Conservation (phyloP, 805 yeast genomes). For the Candida multigemmis region DNA sequence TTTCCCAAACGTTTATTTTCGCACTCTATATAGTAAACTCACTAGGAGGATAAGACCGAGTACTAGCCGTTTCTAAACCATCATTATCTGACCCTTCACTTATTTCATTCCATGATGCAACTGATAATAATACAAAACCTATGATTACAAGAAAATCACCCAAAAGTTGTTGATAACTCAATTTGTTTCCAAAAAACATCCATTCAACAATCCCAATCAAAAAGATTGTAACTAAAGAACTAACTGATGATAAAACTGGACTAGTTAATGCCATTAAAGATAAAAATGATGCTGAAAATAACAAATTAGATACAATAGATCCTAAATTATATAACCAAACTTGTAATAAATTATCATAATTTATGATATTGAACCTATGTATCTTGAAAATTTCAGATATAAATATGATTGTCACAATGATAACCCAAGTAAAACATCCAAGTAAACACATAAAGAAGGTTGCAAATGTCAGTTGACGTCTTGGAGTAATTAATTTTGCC, state of each 20-base stretch:
- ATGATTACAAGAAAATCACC: constrained; percentile 64
- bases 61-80: constrained; percentile 34
- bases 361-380: constrained; percentile 50
- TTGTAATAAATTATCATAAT: constrained; percentile 21
- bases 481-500: constrained; percentile 32
- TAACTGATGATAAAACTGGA: constrained; percentile 70
- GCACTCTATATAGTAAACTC: too few relatives aligned
- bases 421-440: constrained; percentile 47
- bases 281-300: constrained; percentile 64
- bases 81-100: constrained; percentile 36
- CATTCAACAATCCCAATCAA: constrained; percentile 74
- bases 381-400: constrained; percentile 44
- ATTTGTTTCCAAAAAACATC: constrained; percentile 49
- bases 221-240: constrained; percentile 66
- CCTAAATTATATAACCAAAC: constrained; percentile 39
- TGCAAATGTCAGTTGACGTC: constrained; percentile 74
- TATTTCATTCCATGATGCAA: constrained; percentile 60
- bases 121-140: constrained; percentile 61
- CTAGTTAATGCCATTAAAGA: constrained; percentile 76
- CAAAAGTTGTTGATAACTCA: constrained; percentile 46
- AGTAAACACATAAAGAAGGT: constrained; percentile 63
- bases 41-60: too few relatives aligned
- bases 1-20: too few relatives aligned
- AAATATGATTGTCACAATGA: constrained; percentile 38
- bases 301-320: constrained; percentile 54